Evolutionary conservation across 108 stramenopile species (phyloP).

Genomic region (Nitzschia palea): DNA sequence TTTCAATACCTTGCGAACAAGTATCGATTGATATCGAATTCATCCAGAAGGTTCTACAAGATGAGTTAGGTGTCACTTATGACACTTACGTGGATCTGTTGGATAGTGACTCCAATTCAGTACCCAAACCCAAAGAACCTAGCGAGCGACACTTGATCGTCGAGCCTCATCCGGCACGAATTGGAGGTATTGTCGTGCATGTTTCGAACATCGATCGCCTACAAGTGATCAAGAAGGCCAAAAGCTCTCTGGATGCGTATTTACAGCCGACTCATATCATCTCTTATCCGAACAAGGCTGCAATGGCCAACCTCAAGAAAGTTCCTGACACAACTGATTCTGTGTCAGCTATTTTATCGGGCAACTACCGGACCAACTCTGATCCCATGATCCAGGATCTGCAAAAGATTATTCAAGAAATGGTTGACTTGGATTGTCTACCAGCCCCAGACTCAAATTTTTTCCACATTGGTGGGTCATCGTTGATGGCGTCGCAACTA

Average conservation of each 20-base stretch:
- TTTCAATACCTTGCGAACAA: constrained; percentile 40
- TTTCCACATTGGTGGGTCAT: constrained; percentile 60
- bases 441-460: constrained; percentile 54
- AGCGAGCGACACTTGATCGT: constrained; percentile 30
- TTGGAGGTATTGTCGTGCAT: constrained; percentile 45
- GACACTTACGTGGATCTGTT: constrained; percentile 11
- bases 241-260: constrained; percentile 34
- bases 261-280: constrained; percentile 39
- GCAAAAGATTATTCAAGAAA: constrained; percentile 43
- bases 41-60: constrained; percentile 29
- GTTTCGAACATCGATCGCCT: constrained; percentile 30
- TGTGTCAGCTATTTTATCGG: constrained; percentile 36
- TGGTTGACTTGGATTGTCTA: constrained; percentile 56
- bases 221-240: constrained; percentile 29
- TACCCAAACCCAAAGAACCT: neutral
- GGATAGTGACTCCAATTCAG: neutral
- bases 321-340: constrained; percentile 41
- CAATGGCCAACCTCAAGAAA: constrained; percentile 13
- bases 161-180: constrained; percentile 35
- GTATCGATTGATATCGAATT: constrained; percentile 28
- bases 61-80: constrained; percentile 12
- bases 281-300: constrained; percentile 8
- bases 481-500: constrained; percentile 56
- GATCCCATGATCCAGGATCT: constrained; percentile 46
- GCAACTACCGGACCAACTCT: constrained; percentile 12